Base-by-base conservation (phyloP, 352 stramenopile genomes). In the Globisporangium takayamanum region DNA sequence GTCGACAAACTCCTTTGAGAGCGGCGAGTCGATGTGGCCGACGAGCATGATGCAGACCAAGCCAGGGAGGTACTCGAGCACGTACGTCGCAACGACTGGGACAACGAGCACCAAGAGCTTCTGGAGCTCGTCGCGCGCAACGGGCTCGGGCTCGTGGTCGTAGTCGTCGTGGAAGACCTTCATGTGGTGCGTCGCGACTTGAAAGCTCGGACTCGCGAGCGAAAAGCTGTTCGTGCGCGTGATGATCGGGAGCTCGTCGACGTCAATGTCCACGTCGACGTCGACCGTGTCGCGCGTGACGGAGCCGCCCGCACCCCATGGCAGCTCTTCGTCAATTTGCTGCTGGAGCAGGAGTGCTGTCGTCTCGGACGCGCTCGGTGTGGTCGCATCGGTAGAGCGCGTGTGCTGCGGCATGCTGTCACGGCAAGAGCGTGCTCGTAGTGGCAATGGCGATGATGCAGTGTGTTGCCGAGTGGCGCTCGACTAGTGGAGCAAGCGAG, bases 41-140 rank as follows among this genome's bases (percentile, higher is more conserved):
- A 79, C 76, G n/a, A 88, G 70, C 50, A 88, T 76, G 52, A 80
- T 81, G 51, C 72, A 84, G 18, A 75, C 80, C 46, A 88, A 73
- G 18, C 77, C 72, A 1, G 75, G 73, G 15, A 82, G 50, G 49
- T 64, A 73, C 55, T 76, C 69, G 37, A 73, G 62, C 26, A 73
- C 30, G 64, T 55, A 64, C 3, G 39, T 50, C 26, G 52, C 60
- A 25, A 59, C 52, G 26, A 84, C 74, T 1, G 72, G 77, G 50
- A 76, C 76, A 15, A 74, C 67, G 16, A 87, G 67, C n/a, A 59
- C 59, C 7, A 84, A 53, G 41, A 87, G 47, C 53, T 73, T 76
- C 33, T 53, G 47, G 26, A 83, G 60, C 57, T 87, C 77, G 25
- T 67, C 55, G 16, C 50, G 28, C 28, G 61, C 50, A 28, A 68